Conservation (phyloP, 192 early-diverging fungal genomes). For the Obelidium mucronatum region DNA sequence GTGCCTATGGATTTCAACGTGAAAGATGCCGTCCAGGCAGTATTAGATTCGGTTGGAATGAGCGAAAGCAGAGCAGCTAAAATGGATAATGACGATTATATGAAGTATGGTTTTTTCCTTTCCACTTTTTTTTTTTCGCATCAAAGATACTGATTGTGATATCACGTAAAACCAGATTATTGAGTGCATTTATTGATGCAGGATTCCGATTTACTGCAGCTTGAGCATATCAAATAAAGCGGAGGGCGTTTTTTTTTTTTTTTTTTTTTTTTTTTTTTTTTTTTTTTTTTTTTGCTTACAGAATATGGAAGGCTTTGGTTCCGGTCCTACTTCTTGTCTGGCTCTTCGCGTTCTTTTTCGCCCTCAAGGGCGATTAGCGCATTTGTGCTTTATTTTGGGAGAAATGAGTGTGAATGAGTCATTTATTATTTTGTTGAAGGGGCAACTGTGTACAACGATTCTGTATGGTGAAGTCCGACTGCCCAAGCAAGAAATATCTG, state of each 20-base stretch:
- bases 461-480: constrained; percentile 34
- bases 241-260: not conserved
- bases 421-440: constrained; percentile 41
- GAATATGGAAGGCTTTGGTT: not conserved
- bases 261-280: not conserved
- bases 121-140: not conserved
- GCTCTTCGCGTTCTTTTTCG: not conserved
- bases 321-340: not conserved
- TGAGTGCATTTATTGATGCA: constrained; percentile 89
- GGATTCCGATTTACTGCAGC: constrained; percentile 83
- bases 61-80: constrained; percentile 84
- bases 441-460: constrained; percentile 42
- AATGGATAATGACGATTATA: constrained; percentile 93
- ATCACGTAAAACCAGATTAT: constrained; percentile 64
- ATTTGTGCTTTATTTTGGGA: constrained; percentile 44
- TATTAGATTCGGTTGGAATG: constrained; percentile 75
- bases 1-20: constrained; percentile 81
- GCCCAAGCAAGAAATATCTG: constrained; percentile 2
- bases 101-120: constrained; percentile 65
- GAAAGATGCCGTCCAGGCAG: constrained; percentile 76
- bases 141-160: not conserved
- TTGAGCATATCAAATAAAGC: constrained; percentile 7
- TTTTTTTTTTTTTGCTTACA: not conserved
- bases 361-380: not conserved
- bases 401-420: constrained; percentile 42